A percentile compares a stretch with the other conserved stretches of the same genome.
phyloP scores from a whole-genome alignment of 805 yeast species.

The Kodamaea laetipori region DNA sequence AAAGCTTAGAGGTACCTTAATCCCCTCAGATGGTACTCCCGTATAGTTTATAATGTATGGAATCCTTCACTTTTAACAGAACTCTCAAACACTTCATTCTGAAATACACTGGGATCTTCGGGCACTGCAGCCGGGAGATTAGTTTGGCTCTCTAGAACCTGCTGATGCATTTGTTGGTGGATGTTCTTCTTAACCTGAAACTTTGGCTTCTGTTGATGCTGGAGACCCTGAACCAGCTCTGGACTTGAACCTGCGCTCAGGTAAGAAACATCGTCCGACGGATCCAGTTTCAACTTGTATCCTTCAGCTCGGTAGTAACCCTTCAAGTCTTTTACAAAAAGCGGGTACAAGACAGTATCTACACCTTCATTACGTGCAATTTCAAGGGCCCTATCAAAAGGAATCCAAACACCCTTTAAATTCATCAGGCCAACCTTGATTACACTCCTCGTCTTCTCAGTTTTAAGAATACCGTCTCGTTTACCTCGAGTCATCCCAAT shows the following conservation, averaged over 20 bases:
- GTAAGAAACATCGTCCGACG: slow-evolving; percentile 1
- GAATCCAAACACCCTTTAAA: slow-evolving; percentile 46
- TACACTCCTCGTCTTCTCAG: slow-evolving; percentile 29
- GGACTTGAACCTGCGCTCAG: slow-evolving; percentile 7
- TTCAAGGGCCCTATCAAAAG: slow-evolving; percentile 41
- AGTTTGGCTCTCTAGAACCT: background rate
- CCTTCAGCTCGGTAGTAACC: slow-evolving; percentile 30
- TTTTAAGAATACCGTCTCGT: slow-evolving; percentile 41
- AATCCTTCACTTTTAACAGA: slow-evolving; percentile 1
- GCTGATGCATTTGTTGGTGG: slow-evolving; percentile 1
- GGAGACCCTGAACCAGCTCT: slow-evolving; percentile 2
- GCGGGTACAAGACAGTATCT: slow-evolving; percentile 33
- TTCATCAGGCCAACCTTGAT: slow-evolving; percentile 43
- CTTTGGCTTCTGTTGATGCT: slow-evolving; percentile 1
- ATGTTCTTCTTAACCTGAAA: background rate
- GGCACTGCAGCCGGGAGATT: background rate
- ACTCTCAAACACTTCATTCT: background rate
- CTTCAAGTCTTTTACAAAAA: slow-evolving; percentile 35
- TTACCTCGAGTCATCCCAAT: slow-evolving; percentile 44
- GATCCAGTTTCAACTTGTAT: slow-evolving; percentile 16
- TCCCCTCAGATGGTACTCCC: background rate
- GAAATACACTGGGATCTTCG: background rate
- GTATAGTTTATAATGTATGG: background rate
- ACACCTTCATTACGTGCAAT: slow-evolving; percentile 44
- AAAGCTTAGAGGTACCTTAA: slow-evolving; percentile 62